These are phyloP conservation scores for Pulveroboletus frians DNA, from an alignment of 768 basidiomycete genomes.

Conservation along the genomic window DNA sequence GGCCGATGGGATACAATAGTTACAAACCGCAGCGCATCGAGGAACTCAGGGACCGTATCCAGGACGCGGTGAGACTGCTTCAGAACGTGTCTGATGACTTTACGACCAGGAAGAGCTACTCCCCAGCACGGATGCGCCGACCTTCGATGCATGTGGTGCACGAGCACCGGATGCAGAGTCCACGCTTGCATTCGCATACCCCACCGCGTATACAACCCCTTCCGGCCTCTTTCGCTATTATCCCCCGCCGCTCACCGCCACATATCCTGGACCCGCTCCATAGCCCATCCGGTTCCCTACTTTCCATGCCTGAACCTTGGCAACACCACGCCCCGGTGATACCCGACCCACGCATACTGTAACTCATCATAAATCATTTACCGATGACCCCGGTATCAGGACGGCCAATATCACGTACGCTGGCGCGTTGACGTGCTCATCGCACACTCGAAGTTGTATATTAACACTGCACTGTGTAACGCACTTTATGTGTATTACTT, in stretches of 20 bases:
- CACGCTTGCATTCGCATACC: neutral
- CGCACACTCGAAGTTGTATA: constrained; percentile 8
- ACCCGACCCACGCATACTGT: constrained; percentile 10
- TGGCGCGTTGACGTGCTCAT: neutral
- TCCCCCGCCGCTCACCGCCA: neutral
- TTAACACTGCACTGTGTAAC: neutral
- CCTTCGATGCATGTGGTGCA: constrained; percentile 8
- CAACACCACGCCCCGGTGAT: neutral
- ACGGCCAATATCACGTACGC: neutral
- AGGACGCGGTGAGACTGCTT: constrained; percentile 43
- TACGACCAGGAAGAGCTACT: neutral
- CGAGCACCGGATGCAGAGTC: constrained; percentile 1
- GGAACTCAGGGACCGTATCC: constrained; percentile 46
- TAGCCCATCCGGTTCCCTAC: constrained; percentile 3
- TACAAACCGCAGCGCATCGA: constrained; percentile 43
- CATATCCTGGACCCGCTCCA: constrained; percentile 9
- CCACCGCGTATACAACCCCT: neutral
- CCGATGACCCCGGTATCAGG: constrained; percentile 1
- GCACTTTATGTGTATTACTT: constrained; percentile 6
- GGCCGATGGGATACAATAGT: constrained; percentile 55
- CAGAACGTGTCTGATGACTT: constrained; percentile 18
- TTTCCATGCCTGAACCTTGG: constrained; percentile 29
- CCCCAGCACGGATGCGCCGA: constrained; percentile 3
- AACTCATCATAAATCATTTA: constrained; percentile 7
- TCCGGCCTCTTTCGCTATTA: neutral